Conservation (phyloP, 176 grass and related monocot genomes). For the Ananas comosus region DNA sequence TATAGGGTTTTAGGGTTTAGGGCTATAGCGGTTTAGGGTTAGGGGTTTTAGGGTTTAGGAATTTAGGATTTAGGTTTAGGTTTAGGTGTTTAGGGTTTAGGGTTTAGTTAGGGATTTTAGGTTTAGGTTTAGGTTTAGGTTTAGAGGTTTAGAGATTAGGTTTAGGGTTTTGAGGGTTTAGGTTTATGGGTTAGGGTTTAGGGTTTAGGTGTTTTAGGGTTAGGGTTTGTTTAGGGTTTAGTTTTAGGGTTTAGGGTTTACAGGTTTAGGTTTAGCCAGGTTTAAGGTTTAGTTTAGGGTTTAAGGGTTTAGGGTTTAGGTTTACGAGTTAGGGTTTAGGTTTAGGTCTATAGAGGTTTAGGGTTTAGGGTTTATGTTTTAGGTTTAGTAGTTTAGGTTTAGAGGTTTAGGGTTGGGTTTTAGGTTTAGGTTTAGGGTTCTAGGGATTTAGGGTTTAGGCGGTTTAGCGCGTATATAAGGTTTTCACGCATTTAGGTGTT, state of each 20-base stretch:
- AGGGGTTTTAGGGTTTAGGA: too few relatives aligned
- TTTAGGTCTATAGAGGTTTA: constrained; percentile 12
- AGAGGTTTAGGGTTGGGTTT: constrained; percentile 14
- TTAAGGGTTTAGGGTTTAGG: too few relatives aligned
- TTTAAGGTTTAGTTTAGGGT: too few relatives aligned
- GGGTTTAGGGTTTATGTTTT: constrained; percentile 11
- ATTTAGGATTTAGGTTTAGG: too few relatives aligned
- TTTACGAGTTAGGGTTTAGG: constrained; percentile 11
- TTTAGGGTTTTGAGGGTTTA: too few relatives aligned
- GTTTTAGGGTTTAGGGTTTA: constrained; percentile 15
- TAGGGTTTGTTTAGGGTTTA: constrained; percentile 11
- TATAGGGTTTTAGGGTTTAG: too few relatives aligned
- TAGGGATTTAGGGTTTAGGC: constrained; percentile 9
- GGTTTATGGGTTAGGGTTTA: too few relatives aligned
- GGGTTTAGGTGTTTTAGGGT: constrained; percentile 3
- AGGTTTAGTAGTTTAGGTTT: constrained; percentile 10
- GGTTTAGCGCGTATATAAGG: constrained; percentile 10
- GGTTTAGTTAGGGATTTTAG: too few relatives aligned
- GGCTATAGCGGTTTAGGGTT: too few relatives aligned
- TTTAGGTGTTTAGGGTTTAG: too few relatives aligned
- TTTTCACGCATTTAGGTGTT: constrained; percentile 10
- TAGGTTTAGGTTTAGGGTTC: constrained; percentile 11
- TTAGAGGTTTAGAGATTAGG: too few relatives aligned
- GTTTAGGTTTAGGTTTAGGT: too few relatives aligned
- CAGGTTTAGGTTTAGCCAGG: constrained; percentile 6